Evolutionary conservation across 495 filamentous ascomycete species (phyloP).

Genomic region (Parachaetomium inaequale): DNA sequence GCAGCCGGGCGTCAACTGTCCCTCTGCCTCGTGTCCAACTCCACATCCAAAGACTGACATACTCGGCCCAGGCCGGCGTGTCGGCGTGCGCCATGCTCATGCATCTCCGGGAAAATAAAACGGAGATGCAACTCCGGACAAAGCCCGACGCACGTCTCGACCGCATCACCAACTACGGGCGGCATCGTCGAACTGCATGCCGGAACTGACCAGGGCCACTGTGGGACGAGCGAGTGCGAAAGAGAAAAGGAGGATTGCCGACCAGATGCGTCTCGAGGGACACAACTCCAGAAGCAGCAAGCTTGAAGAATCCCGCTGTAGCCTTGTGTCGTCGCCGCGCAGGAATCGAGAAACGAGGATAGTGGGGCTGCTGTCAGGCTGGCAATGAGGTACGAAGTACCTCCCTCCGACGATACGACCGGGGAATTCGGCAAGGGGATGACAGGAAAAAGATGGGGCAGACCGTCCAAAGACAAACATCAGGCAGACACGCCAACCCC

Average conservation of each 20-base stretch:
- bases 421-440: not conserved
- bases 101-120: not conserved
- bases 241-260: not conserved
- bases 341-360: not conserved
- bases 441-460: not conserved
- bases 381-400: too few relatives aligned
- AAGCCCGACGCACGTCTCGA: not conserved
- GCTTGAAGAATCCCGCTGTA: not conserved
- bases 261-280: not conserved
- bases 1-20: constrained; percentile 1
- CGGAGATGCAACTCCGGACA: not conserved
- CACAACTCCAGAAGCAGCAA: not conserved
- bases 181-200: not conserved
- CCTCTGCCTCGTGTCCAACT: not conserved
- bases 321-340: not conserved
- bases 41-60: not conserved
- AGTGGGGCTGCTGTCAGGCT: not conserved
- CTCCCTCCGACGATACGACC: too few relatives aligned
- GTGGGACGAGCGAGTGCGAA: not conserved
- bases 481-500: not conserved
- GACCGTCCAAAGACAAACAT: constrained; percentile 1
- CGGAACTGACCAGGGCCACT: not conserved
- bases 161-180: not conserved
- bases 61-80: not conserved
- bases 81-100: not conserved